These are phyloP conservation scores for Penicillium longicatenatum DNA, from an alignment of 495 filamentous ascomycete species.

Conservation along the genomic window DNA sequence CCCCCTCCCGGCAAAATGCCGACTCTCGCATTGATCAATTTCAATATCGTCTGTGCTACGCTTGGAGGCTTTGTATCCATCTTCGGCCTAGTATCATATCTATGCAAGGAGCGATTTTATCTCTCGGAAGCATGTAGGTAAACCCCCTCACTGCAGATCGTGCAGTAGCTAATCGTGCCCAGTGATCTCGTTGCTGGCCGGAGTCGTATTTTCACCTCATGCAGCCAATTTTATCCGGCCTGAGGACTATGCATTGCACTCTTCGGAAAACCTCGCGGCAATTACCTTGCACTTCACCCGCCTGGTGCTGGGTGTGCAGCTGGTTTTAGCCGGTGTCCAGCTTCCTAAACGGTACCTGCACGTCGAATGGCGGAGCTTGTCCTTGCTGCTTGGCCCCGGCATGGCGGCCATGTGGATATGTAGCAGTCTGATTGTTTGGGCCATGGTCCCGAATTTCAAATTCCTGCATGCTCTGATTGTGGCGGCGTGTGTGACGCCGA, in stretches of 20 bases:
- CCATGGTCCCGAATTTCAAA: slow-evolving; percentile 67
- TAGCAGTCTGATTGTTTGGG: slow-evolving; percentile 79
- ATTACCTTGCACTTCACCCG: slow-evolving; percentile 84
- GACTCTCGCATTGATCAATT: slow-evolving; percentile 74
- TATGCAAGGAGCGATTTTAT: slow-evolving; percentile 88
- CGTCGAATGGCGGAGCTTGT: slow-evolving; percentile 77
- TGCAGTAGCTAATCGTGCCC: slow-evolving; percentile 1
- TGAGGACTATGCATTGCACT: slow-evolving; percentile 71
- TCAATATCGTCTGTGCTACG: slow-evolving; percentile 84
- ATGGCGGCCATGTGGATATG: slow-evolving; percentile 91
- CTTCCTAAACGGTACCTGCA: slow-evolving; percentile 84
- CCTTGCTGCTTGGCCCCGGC: slow-evolving; percentile 77
- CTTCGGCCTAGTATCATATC: slow-evolving; percentile 86
- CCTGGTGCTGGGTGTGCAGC: slow-evolving; percentile 86
- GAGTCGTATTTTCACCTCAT: slow-evolving; percentile 75
- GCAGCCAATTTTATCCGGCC: slow-evolving; percentile 78
- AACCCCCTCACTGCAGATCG: neutral
- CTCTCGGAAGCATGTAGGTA: slow-evolving; percentile 86
- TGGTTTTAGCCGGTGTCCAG: slow-evolving; percentile 88
- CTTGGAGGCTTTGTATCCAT: slow-evolving; percentile 86
- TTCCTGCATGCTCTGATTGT: slow-evolving; percentile 80
- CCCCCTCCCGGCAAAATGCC: slow-evolving; percentile 60
- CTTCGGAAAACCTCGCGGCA: slow-evolving; percentile 55
- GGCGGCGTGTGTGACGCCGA: slow-evolving; percentile 85
- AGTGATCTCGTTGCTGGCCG: slow-evolving; percentile 85